These are phyloP conservation scores for Mimosa pudica DNA, from an alignment of 306 rosid species.

Conservation along the genomic window DNA sequence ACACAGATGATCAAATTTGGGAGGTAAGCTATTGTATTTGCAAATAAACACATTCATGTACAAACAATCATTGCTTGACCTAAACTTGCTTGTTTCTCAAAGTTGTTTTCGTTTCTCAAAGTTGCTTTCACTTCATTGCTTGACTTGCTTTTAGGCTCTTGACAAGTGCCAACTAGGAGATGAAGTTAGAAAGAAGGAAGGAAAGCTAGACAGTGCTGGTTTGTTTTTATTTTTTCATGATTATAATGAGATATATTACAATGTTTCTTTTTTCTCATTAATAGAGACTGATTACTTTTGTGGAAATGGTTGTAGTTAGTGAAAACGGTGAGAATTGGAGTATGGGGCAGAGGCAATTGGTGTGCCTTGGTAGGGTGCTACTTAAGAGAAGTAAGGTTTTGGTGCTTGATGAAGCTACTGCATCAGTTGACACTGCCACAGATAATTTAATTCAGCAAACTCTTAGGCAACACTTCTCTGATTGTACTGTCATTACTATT, in stretches of 20 bases:
- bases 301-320: slow-evolving; percentile 43
- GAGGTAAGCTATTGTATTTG: neutral
- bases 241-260: neutral
- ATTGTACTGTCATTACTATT: slow-evolving; percentile 72
- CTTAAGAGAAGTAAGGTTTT: slow-evolving; percentile 80
- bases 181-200: neutral
- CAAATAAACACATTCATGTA: neutral
- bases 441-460: slow-evolving; percentile 87
- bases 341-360: slow-evolving; percentile 93
- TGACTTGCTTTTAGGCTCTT: neutral
- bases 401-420: slow-evolving; percentile 94
- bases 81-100: neutral
- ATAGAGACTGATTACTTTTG: slow-evolving; percentile 18
- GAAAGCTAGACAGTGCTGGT: neutral
- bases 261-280: neutral
- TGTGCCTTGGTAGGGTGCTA: slow-evolving; percentile 82
- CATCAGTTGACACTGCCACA: slow-evolving; percentile 86
- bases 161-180: slow-evolving; percentile 6
- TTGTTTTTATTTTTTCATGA: neutral
- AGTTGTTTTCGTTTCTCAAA: neutral
- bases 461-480: slow-evolving; percentile 60
- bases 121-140: neutral
- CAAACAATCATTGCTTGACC: neutral
- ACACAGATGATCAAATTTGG: neutral
- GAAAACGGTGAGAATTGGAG: slow-evolving; percentile 98